phyloP scores from a whole-genome alignment of 2,329 filamentous ascomycete species.

The Simplicillium sp. region DNA sequence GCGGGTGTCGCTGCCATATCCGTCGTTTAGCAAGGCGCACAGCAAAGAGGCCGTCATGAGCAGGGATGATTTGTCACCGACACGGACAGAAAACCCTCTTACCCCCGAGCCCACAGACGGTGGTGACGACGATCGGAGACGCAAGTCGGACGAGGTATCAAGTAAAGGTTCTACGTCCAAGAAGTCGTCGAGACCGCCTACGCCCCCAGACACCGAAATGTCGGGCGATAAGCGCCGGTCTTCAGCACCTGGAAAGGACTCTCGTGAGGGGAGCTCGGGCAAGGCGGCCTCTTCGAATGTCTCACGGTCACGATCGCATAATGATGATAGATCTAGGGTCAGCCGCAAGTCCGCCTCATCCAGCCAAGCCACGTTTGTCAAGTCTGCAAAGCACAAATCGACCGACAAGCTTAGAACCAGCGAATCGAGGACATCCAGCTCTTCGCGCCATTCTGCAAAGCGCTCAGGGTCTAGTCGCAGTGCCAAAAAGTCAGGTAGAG shows the following conservation, averaged over 20 bases:
- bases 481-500: conserved; percentile 20
- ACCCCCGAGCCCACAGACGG: conserved; percentile 65
- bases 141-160: conserved; percentile 36
- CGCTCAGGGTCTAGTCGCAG: conserved; percentile 28
- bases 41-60: conserved; percentile 77
- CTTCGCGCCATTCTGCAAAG: conserved; percentile 22
- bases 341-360: conserved; percentile 46
- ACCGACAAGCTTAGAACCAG: conserved; percentile 24
- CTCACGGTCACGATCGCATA: conserved; percentile 33
- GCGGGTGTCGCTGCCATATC: conserved; percentile 58
- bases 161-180: conserved; percentile 25
- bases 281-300: conserved; percentile 34
- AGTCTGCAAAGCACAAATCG: conserved; percentile 21
- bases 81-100: conserved; percentile 31
- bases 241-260: conserved; percentile 10
- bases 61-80: conserved; percentile 37
- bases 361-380: conserved; percentile 47
- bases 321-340: conserved; percentile 41
- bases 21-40: conserved; percentile 79
- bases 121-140: conserved; percentile 21
- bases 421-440: conserved; percentile 22
- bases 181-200: conserved; percentile 45
- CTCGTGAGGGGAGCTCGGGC: conserved; percentile 19
- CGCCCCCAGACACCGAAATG: conserved; percentile 54
- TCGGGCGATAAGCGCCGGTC: conserved; percentile 28